phyloP scores from a whole-genome alignment of 805 yeast genomes.

The Zygosaccharomyces gambellarensis region DNA sequence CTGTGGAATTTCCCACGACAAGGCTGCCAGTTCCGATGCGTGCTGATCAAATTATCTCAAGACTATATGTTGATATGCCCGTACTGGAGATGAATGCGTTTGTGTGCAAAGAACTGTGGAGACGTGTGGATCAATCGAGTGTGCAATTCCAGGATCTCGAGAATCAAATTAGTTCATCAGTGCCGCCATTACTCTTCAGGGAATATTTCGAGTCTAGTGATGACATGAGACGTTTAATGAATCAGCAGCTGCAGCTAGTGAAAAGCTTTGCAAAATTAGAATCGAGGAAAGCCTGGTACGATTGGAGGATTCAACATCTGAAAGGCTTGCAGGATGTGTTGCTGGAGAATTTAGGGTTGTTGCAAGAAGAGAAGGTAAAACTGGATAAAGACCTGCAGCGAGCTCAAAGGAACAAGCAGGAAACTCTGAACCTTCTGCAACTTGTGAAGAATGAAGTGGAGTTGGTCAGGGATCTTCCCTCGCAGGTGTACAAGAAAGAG shows the following conservation, averaged over 20 bases:
- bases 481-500: conserved; percentile 9
- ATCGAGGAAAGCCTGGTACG: conserved; percentile 55
- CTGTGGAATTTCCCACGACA: conserved; percentile 10
- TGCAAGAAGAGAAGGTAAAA: conserved; percentile 25
- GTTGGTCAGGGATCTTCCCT: conserved; percentile 16
- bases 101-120: conserved; percentile 49
- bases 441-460: conserved; percentile 20
- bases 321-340: conserved; percentile 40
- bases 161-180: conserved; percentile 41
- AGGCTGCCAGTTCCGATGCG: conserved; percentile 7
- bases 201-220: conserved; percentile 43
- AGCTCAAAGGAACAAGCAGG: conserved; percentile 9
- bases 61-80: conserved; percentile 28
- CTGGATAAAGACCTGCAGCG: conserved; percentile 15
- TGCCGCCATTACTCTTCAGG: conserved; percentile 46
- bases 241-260: conserved; percentile 45
- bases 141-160: conserved; percentile 44
- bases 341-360: conserved; percentile 23
- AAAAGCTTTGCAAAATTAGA: conserved; percentile 49
- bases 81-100: conserved; percentile 45
- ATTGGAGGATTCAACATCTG: conserved; percentile 54
- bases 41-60: conserved; percentile 14
- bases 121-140: conserved; percentile 47
- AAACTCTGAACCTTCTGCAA: conserved; percentile 16
- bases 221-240: conserved; percentile 40